Percentiles rank a stretch among this genome's conserved stretches.
Conservation (phyloP, 2,329 filamentous ascomycete species). For the Colletotrichum incanum region DNA sequence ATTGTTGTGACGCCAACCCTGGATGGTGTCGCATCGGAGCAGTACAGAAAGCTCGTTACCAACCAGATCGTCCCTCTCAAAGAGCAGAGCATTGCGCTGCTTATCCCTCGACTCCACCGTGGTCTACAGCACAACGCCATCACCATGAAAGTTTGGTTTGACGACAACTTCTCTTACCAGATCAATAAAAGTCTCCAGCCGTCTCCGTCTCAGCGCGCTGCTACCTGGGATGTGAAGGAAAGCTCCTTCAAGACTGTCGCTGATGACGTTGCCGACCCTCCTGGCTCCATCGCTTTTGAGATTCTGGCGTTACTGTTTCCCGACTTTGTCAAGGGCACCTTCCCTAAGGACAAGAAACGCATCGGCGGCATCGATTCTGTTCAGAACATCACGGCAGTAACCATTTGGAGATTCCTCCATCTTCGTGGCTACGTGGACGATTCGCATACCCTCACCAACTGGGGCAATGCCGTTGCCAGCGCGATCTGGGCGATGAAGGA, state of each 20-base stretch:
- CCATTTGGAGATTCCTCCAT: constrained; percentile 91
- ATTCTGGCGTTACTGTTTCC: constrained; percentile 78
- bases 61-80: constrained; percentile 81
- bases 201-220: constrained; percentile 63
- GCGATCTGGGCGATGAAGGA: constrained; percentile 76
- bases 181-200: constrained; percentile 70
- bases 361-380: constrained; percentile 74
- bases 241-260: constrained; percentile 66
- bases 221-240: constrained; percentile 82
- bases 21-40: constrained; percentile 83
- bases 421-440: constrained; percentile 88
- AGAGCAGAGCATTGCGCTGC: constrained; percentile 82
- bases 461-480: constrained; percentile 85
- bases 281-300: constrained; percentile 70
- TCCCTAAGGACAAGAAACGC: constrained; percentile 70
- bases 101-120: constrained; percentile 85
- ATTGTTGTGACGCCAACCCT: constrained; percentile 86
- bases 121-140: constrained; percentile 88
- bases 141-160: constrained; percentile 87
- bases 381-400: constrained; percentile 80
- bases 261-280: constrained; percentile 56
- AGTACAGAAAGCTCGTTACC: constrained; percentile 86
- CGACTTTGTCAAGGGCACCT: constrained; percentile 79
- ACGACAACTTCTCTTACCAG: constrained; percentile 76
- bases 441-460: constrained; percentile 83